Percentiles rank a stretch among this genome's conserved stretches.
These are phyloP conservation scores for Saturnispora hagleri DNA, from an alignment of 805 yeast genomes.

Conservation along the genomic window DNA sequence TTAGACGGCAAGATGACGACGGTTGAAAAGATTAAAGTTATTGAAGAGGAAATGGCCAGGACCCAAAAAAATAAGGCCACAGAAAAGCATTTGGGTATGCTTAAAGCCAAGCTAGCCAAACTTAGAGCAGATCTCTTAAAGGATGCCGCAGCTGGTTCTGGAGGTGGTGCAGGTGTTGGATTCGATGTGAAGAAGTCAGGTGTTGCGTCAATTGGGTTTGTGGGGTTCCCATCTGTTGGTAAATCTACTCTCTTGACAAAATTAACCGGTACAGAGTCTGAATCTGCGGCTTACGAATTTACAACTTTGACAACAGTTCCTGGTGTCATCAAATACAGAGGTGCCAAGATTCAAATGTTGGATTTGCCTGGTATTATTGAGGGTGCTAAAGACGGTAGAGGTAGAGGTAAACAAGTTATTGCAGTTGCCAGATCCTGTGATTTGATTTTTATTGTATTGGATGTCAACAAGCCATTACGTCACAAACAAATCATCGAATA, in stretches of 20 bases:
- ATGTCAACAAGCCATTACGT: constrained; percentile 90
- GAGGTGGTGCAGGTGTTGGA: constrained; percentile 90
- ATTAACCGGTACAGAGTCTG: constrained; percentile 92
- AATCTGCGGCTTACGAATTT: constrained; percentile 97
- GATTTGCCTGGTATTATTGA: constrained; percentile 87
- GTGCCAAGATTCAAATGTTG: constrained; percentile 95
- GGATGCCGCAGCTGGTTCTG: constrained; percentile 59
- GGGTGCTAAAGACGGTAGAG: constrained; percentile 88
- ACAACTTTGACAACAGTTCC: constrained; percentile 97
- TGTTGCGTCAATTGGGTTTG: constrained; percentile 94
- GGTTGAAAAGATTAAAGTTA: constrained; percentile 69
- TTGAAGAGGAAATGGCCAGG: constrained; percentile 95
- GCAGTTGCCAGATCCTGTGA: constrained; percentile 99
- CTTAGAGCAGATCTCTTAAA: constrained; percentile 84
- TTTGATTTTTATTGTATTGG: constrained; percentile 84
- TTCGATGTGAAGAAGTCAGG: constrained; percentile 99
- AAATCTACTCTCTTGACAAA: constrained; percentile 78
- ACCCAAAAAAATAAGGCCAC: constrained; percentile 99
- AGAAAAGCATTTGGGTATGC: constrained; percentile 92
- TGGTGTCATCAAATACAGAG: constrained; percentile 90
- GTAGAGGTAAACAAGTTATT: constrained; percentile 93
- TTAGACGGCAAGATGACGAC: constrained; percentile 40
- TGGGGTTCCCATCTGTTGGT: constrained; percentile 96
- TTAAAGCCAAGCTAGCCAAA: constrained; percentile 94
- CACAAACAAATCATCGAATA: constrained; percentile 91